A percentile compares a stretch with the other conserved stretches of the same genome.
These are phyloP conservation scores for Alternaria panax DNA, from an alignment of 2,329 filamentous ascomycete genomes.

Conservation along the genomic window DNA sequence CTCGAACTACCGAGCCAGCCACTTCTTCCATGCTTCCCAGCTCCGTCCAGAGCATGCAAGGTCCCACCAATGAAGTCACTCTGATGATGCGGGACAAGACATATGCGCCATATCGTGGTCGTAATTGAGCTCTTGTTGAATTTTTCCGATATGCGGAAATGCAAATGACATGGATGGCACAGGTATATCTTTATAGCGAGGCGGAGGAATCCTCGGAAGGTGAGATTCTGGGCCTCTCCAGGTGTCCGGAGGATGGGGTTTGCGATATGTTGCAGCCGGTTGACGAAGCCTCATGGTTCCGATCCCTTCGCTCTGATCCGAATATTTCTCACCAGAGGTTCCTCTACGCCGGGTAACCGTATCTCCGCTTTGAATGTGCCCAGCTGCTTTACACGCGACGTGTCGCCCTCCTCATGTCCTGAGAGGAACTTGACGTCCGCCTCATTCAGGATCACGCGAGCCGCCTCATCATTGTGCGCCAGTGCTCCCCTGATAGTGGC, in stretches of 20 bases:
- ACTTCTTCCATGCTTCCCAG: slow-evolving; percentile 7
- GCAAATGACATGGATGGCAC: slow-evolving; percentile 32
- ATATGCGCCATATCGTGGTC: slow-evolving; percentile 21
- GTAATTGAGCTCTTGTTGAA: slow-evolving; percentile 25
- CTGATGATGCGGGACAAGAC: background rate
- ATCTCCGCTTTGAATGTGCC: slow-evolving; percentile 63
- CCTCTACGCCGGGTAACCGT: slow-evolving; percentile 56
- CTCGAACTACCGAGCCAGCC: slow-evolving; percentile 36
- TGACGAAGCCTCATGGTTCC: slow-evolving; percentile 19
- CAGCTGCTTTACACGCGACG: slow-evolving; percentile 60
- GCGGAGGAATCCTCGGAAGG: slow-evolving; percentile 20
- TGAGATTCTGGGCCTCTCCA: background rate
- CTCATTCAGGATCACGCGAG: slow-evolving; percentile 58
- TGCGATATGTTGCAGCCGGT: slow-evolving; percentile 6
- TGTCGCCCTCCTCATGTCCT: slow-evolving; percentile 45
- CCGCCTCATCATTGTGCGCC: slow-evolving; percentile 60
- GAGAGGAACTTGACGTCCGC: slow-evolving; percentile 60
- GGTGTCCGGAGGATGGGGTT: slow-evolving; percentile 15
- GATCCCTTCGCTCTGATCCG: slow-evolving; percentile 43
- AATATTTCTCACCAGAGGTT: slow-evolving; percentile 42
- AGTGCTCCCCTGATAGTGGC: slow-evolving; percentile 58
- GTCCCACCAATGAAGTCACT: slow-evolving; percentile 33
- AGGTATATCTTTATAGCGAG: slow-evolving; percentile 35
- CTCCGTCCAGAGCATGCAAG: slow-evolving; percentile 6
- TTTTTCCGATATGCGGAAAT: slow-evolving; percentile 30